Percentiles rank a stretch among this genome's conserved stretches.
Evolutionary conservation across 306 rosid genomes (phyloP).

Genomic region (Sicyos edulis): DNA sequence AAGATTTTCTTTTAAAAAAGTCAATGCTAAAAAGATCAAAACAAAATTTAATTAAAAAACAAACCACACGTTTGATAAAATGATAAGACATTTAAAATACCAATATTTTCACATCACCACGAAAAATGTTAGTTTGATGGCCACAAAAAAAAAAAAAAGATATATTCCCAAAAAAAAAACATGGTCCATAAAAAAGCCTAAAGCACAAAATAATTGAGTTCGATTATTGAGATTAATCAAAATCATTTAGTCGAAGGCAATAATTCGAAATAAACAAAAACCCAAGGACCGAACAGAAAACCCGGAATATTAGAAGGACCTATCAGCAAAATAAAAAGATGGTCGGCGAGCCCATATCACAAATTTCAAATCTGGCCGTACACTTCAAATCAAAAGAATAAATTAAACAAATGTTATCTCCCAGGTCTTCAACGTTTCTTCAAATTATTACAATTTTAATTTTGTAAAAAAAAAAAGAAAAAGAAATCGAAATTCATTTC

Average conservation of each 20-base stretch:
- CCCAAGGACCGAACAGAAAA: background rate
- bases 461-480: background rate
- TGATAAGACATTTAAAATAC: background rate
- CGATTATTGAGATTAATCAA: slow-evolving; percentile 12
- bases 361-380: slow-evolving; percentile 20
- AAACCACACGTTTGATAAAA: background rate
- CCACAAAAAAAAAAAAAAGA: background rate
- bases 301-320: background rate
- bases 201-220: background rate
- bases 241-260: background rate
- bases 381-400: background rate
- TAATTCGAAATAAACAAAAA: background rate
- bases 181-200: background rate
- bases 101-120: background rate
- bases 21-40: background rate
- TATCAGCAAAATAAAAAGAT: slow-evolving; percentile 4
- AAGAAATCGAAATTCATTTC: background rate
- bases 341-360: slow-evolving; percentile 22
- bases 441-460: background rate
- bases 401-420: background rate
- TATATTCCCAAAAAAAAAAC: background rate
- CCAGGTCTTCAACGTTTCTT: slow-evolving; percentile 11
- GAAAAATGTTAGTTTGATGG: background rate
- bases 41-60: background rate
- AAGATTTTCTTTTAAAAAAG: background rate